These are phyloP conservation scores for Pleurotus citrinopileatus DNA, from an alignment of 768 basidiomycete species.

Conservation along the genomic window DNA sequence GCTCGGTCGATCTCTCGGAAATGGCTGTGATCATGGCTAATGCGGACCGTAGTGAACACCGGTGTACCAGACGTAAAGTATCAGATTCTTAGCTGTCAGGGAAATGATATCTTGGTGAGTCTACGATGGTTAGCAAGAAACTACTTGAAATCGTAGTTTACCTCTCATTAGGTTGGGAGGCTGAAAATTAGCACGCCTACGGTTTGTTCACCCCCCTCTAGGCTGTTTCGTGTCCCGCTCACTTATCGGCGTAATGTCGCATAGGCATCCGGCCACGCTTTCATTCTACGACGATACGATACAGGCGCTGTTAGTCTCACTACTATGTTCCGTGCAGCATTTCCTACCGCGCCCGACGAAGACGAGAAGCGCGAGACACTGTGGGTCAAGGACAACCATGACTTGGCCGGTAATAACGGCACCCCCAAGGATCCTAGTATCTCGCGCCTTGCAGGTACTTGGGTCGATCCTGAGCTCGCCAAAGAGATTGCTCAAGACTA, in stretches of 20 bases:
- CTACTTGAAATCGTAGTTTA: neutral
- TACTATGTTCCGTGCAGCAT: slow-evolving; percentile 96
- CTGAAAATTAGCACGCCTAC: slow-evolving; percentile 83
- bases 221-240: slow-evolving; percentile 10
- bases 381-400: slow-evolving; percentile 81
- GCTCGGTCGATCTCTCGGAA: neutral
- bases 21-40: neutral
- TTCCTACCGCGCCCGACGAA: slow-evolving; percentile 73
- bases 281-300: slow-evolving; percentile 91
- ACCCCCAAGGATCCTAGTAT: slow-evolving; percentile 53
- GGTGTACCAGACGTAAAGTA: slow-evolving; percentile 80
- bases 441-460: slow-evolving; percentile 85
- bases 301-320: slow-evolving; percentile 90
- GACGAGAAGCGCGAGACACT: slow-evolving; percentile 78
- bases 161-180: slow-evolving; percentile 64
- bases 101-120: slow-evolving; percentile 81
- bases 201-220: slow-evolving; percentile 40
- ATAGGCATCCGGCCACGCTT: slow-evolving; percentile 80
- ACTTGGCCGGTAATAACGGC: slow-evolving; percentile 77
- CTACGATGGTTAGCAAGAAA: slow-evolving; percentile 10
- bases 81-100: slow-evolving; percentile 86
- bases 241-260: slow-evolving; percentile 15
- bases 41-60: slow-evolving; percentile 27
- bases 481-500: slow-evolving; percentile 68
- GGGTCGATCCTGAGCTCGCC: slow-evolving; percentile 72